Evolutionary conservation across 1,139 yeast species (phyloP).

Genomic region (Scheffersomyces illinoinensis): DNA sequence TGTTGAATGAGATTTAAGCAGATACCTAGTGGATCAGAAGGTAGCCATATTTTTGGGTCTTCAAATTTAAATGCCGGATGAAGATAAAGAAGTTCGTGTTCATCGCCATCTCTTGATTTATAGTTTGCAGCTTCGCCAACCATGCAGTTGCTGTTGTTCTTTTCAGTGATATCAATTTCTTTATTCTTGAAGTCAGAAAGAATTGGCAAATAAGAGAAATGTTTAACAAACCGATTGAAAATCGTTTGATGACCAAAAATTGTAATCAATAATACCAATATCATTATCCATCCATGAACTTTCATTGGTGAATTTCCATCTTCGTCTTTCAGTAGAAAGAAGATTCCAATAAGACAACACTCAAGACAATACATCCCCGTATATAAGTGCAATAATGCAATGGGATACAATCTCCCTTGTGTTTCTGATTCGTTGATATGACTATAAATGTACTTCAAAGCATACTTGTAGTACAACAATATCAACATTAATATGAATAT

Average conservation of each 20-base stretch:
- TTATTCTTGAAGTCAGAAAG: constrained; percentile 13
- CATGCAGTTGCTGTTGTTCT: background rate
- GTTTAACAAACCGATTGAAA: constrained; percentile 27
- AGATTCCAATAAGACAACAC: constrained; percentile 72
- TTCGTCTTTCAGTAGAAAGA: constrained; percentile 56
- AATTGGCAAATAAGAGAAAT: constrained; percentile 33
- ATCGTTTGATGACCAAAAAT: constrained; percentile 35
- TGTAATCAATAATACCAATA: constrained; percentile 37
- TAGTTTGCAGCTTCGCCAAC: background rate
- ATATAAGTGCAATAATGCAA: constrained; percentile 72
- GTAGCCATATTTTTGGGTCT: constrained; percentile 15
- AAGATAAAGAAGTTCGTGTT: constrained; percentile 10
- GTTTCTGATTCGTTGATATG: constrained; percentile 60
- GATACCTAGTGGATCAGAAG: constrained; percentile 17
- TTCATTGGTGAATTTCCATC: constrained; percentile 33
- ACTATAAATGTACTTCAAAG: constrained; percentile 55
- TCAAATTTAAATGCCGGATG: constrained; percentile 16
- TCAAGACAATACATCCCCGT: constrained; percentile 82
- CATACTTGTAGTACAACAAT: constrained; percentile 67
- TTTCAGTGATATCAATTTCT: background rate
- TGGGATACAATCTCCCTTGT: constrained; percentile 68
- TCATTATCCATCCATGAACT: constrained; percentile 49
- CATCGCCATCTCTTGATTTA: constrained; percentile 2
- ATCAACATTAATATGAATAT: constrained; percentile 58
- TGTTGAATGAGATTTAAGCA: constrained; percentile 9